These are phyloP conservation scores for Ricinus communis DNA, from an alignment of 345 rosid species.

Conservation along the genomic window DNA sequence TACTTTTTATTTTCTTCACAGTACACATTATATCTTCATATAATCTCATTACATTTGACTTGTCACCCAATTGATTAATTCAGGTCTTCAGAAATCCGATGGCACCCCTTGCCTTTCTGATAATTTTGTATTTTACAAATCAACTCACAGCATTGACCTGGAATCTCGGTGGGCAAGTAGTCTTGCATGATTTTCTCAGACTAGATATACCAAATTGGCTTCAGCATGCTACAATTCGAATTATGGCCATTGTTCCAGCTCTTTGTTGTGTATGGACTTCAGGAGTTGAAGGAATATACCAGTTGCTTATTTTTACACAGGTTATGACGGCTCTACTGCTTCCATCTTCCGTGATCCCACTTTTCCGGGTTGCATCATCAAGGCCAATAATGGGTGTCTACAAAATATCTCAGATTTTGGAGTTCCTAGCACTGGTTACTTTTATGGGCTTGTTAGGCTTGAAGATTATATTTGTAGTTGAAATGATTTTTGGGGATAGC, in stretches of 20 bases:
- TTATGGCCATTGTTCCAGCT: constrained; percentile 78
- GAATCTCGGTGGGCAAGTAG: constrained; percentile 73
- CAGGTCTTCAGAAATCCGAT: constrained; percentile 74
- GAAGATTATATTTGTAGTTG: constrained; percentile 74
- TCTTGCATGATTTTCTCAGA: constrained; percentile 71
- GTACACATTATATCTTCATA: not conserved
- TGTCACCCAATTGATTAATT: constrained; percentile 12
- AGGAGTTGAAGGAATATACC: constrained; percentile 89
- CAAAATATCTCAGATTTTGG: constrained; percentile 75
- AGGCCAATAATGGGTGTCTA: constrained; percentile 77
- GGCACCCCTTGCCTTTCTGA: constrained; percentile 51
- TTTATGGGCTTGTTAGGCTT: constrained; percentile 74
- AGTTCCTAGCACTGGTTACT: constrained; percentile 57
- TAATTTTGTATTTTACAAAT: constrained; percentile 65
- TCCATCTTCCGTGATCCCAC: constrained; percentile 88
- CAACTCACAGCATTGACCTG: constrained; percentile 78
- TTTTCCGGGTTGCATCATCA: constrained; percentile 86
- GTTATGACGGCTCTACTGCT: constrained; percentile 82
- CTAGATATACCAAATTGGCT: constrained; percentile 93
- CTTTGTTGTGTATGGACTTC: constrained; percentile 83
- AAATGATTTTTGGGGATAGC: constrained; percentile 84
- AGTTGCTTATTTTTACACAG: constrained; percentile 76
- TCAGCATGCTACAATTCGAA: constrained; percentile 78
- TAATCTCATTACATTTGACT: constrained; percentile 9
- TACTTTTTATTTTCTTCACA: constrained; percentile 1